Evolutionary conservation across 2,329 filamentous ascomycete species (phyloP).

Genomic region (Pyrenophora tritici-repentis): DNA sequence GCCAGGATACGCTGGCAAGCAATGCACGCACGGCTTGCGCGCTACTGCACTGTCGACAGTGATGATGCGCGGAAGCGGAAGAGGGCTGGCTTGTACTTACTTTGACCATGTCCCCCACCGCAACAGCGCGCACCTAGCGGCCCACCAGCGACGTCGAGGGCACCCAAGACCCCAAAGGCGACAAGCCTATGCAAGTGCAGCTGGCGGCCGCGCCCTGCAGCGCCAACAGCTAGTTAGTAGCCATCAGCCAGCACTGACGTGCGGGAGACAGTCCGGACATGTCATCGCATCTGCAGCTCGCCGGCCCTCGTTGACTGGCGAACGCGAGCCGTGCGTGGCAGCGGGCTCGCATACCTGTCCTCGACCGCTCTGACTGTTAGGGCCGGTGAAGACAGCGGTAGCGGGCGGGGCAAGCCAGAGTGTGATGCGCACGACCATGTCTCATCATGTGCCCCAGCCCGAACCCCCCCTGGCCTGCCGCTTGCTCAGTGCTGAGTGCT

Average conservation of each 20-base stretch:
- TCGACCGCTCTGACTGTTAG: slow-evolving; percentile 3
- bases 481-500: slow-evolving; percentile 2
- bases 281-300: slow-evolving; percentile 18
- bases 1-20: slow-evolving; percentile 24
- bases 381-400: slow-evolving; percentile 3
- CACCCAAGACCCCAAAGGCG: slow-evolving; percentile 16
- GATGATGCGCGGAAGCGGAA: slow-evolving; percentile 40
- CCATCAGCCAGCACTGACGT: slow-evolving; percentile 14
- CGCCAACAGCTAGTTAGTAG: slow-evolving; percentile 1
- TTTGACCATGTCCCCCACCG: slow-evolving; percentile 13
- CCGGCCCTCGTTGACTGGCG: slow-evolving; percentile 3
- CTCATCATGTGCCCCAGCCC: slow-evolving; percentile 23
- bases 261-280: slow-evolving; percentile 26
- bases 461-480: slow-evolving; percentile 18
- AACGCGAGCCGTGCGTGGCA: slow-evolving; percentile 6
- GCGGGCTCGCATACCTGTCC: background rate
- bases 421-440: slow-evolving; percentile 22
- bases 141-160: slow-evolving; percentile 14
- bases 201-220: slow-evolving; percentile 22
- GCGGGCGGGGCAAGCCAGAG: slow-evolving; percentile 11
- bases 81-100: background rate
- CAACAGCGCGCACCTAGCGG: slow-evolving; percentile 24
- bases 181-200: slow-evolving; percentile 25
- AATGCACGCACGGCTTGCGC: slow-evolving; percentile 22
- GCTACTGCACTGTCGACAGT: slow-evolving; percentile 36